Evolutionary conservation across 2,329 filamentous ascomycete genomes (phyloP).

Genomic region (Byssochlamys sp.): DNA sequence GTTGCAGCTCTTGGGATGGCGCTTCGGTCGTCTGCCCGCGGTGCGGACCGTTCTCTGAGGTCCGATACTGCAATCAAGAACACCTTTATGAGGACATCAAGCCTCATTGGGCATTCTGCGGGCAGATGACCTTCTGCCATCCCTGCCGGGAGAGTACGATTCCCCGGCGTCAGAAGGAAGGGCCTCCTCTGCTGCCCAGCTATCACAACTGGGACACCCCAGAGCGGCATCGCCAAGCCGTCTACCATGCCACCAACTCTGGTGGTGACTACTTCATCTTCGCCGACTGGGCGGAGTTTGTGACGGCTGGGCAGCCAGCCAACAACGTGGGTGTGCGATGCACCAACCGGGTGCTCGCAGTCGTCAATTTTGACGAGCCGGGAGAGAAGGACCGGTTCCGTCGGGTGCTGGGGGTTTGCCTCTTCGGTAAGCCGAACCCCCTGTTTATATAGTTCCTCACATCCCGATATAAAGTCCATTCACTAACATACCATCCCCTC

Average conservation of each 20-base stretch:
- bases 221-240: conserved; percentile 28
- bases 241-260: conserved; percentile 18
- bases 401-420: conserved; percentile 21
- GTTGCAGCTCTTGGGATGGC: conserved; percentile 23
- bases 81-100: conserved; percentile 27
- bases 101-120: conserved; percentile 26
- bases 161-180: conserved; percentile 9
- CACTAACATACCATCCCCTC: not conserved
- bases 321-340: conserved; percentile 12
- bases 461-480: not conserved
- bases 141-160: conserved; percentile 14
- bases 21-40: conserved; percentile 27
- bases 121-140: conserved; percentile 11
- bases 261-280: conserved; percentile 30
- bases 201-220: conserved; percentile 20
- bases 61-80: conserved; percentile 30
- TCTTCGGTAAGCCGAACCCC: conserved; percentile 17
- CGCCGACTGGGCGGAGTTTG: conserved; percentile 15
- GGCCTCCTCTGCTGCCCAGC: conserved; percentile 18
- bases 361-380: conserved; percentile 16
- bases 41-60: conserved; percentile 29
- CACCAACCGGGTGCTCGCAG: conserved; percentile 11
- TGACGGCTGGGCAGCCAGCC: conserved; percentile 5
- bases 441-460: not conserved
- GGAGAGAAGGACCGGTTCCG: conserved; percentile 25